Evolutionary conservation across 192 early-diverging fungal genomes (phyloP), one percentile per base, ranked within the genome.

Genomic region (Geranomyces variabilis): DNA sequence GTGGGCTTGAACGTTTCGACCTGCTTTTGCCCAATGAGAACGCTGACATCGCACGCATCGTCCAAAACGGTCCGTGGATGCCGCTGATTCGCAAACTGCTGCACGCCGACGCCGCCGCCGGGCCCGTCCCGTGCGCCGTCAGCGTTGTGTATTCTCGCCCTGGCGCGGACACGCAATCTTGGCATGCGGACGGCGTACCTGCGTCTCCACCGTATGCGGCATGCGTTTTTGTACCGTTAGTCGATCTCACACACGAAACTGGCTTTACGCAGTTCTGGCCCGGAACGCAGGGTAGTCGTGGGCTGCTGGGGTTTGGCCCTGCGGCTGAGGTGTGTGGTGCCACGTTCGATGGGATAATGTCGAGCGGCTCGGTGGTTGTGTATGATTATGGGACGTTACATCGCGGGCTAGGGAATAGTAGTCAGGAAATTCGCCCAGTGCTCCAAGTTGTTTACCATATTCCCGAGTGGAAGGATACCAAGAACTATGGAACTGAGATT

Each of bases 251-350:
- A 12, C 17, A 13, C 7, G 62, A 45, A 10, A 71, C 70, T 13
- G 70, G 70, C 7, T 71, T 24, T 34, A 71, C 70, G 0, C 70
- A 71, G 41, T 71, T 71, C 49, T 71, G 70, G 70, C 70, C 70
- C 5, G 60, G 70, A 31, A 33, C 70, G 13, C 70, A 71, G 34
- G 45, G 0, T 12, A 21, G n/a, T 19, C 13, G 24, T 14, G 59
- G 19, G 12, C 51, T 71, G 5, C 28, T 71, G n/a, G 70, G 70
- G 8, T 71, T 71, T 53, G 70, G 70, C 7, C 61, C 61, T 21
- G 70, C 70, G 30, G 70, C 70, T 4, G 70, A 71, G 46, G 70
- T 71, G 15, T 71, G 70, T 29, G 70, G 61, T n/a, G 59, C 70
- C 17, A 71, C 70, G 7, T 24, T 71, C n/a, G 70, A 71, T 36